These are phyloP conservation scores for Leccinum boreale DNA, from an alignment of 768 basidiomycete genomes.

Conservation along the genomic window DNA sequence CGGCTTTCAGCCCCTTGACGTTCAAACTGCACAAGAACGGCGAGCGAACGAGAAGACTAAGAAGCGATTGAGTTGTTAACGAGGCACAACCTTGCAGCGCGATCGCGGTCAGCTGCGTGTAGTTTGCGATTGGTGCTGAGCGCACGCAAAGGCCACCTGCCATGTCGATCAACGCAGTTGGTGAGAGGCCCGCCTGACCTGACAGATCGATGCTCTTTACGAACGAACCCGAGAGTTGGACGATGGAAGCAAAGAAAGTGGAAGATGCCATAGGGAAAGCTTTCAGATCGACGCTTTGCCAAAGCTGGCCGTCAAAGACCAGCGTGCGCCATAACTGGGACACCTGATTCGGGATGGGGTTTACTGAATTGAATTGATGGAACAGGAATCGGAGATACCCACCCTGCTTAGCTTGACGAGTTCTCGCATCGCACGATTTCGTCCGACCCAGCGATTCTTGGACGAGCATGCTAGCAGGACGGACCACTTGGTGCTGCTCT, in stretches of 20 bases:
- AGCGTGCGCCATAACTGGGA: slow-evolving; percentile 74
- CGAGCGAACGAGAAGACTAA: slow-evolving; percentile 62
- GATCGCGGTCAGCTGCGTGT: slow-evolving; percentile 68
- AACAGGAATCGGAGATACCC: slow-evolving; percentile 29
- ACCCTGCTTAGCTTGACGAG: slow-evolving; percentile 79
- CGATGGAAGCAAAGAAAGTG: slow-evolving; percentile 50
- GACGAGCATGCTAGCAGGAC: slow-evolving; percentile 56
- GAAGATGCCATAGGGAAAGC: slow-evolving; percentile 58
- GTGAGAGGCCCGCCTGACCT: slow-evolving; percentile 53
- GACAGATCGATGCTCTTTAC: slow-evolving; percentile 30
- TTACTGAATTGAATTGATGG: slow-evolving; percentile 3
- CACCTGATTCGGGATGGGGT: slow-evolving; percentile 46
- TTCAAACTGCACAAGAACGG: too few species aligned
- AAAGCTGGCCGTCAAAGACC: slow-evolving; percentile 80
- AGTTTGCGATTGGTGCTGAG: slow-evolving; percentile 25
- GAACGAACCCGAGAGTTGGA: slow-evolving; percentile 60
- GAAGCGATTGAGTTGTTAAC: slow-evolving; percentile 64
- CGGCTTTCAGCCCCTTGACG: slow-evolving; percentile 64
- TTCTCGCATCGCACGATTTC: slow-evolving; percentile 70
- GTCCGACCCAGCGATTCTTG: slow-evolving; percentile 71
- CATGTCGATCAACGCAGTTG: slow-evolving; percentile 50
- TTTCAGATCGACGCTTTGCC: slow-evolving; percentile 62
- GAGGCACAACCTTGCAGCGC: slow-evolving; percentile 71
- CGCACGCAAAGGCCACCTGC: slow-evolving; percentile 52
- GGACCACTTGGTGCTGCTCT: slow-evolving; percentile 52